Evolutionary conservation across 2,329 filamentous ascomycete species (phyloP), one percentile per base, ranked within the genome.

Genomic region (Botryotinia narcissicola): DNA sequence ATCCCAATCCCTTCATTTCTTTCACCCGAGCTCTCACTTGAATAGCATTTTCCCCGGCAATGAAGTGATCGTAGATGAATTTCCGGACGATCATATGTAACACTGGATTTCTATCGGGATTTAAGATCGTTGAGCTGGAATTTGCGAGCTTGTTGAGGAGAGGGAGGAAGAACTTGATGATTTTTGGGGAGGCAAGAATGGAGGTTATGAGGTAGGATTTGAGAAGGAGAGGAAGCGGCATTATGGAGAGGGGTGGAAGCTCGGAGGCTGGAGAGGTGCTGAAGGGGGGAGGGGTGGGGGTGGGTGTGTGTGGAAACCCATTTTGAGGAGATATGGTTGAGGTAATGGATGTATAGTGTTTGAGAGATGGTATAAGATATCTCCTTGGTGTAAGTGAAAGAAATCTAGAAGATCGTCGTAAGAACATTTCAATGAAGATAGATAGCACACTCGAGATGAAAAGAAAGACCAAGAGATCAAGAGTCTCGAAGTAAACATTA

Each of bases 21-120:
- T 85, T 80, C 44, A 93, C 88, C 0, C 91, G 93, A 51, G 81
- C 83, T 60, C 85, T 84, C 4, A 96, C 91, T 81, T 97, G 92
- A 5, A 81, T 79, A 0, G 87, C 85, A 69, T 88, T 91, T 82
- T 93, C 91, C 37, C 94, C 94, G 0, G 93, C 93, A 81, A 94
- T 97, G 82, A 97, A 97, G 78, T 97, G 94, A 42, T 91, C 90
- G 81, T 97, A 97, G 77, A 97, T 93, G 0, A 93, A 95, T 80
- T 90, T 89, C 81, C 93, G 93, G 62, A 97, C 84, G 44, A 93
- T 79, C 73, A 85, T 87, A 64, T 89, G 87, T 29, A 97, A 85
- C 0, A 95, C 66, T 0, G 88, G 88, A 80, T 97, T 97, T 72
- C 84, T 86, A 80, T 96, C 93, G 2, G 93, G 89, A 59, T 77